Base-by-base conservation (phyloP, 805 yeast species). In the Candida ipomoeae region DNA sequence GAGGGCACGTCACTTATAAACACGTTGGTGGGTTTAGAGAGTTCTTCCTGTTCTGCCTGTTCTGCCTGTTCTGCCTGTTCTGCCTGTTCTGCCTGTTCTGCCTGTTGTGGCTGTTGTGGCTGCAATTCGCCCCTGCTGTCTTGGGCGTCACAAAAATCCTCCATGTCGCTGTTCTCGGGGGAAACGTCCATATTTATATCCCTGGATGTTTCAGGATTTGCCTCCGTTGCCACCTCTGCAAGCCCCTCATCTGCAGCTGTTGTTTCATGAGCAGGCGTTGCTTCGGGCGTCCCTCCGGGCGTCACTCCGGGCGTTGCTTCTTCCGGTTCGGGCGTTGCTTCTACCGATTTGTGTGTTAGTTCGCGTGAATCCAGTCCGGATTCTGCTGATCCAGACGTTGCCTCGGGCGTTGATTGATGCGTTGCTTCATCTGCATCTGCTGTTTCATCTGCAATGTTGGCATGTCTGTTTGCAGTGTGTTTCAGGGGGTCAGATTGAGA, bases 1-100 rank as follows among this genome's bases (percentile, higher is more conserved):
- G 40, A 14, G 5, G 46, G 46, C 13, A 44, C 32, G 40, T 44
- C 46, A 23, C 46, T 44, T 7, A 44, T 31, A 36, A 44, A 34
- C 14, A 35, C 46, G 14, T 32, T 17, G 23, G 20, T 26, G 26
- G 34, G 13, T 7, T 35, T 26, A 2, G 43, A 15, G 2, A 34
- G 29, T 26, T 15, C 11, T 8, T 21, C 21, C 21, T 21, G 21
- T 3, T 21, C 21, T 21, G 4, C 4, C 21, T 21, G 21, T 21
- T 21, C 21, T 21, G 21, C 6, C 4, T 21, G 21, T 21, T 5
- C 3, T 21, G 3, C 21, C 21, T 21, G 26, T 23, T 15, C 11
- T 7, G 46, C 7, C 8, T 23, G 26, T 23, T 7, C 8, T 23
- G 2, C 8, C 10, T 23, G 29, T 10, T 26, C 5, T 26, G 29